These are phyloP conservation scores for Cystobasidiopsis lactophilus DNA, from an alignment of 768 basidiomycete genomes.

Conservation along the genomic window DNA sequence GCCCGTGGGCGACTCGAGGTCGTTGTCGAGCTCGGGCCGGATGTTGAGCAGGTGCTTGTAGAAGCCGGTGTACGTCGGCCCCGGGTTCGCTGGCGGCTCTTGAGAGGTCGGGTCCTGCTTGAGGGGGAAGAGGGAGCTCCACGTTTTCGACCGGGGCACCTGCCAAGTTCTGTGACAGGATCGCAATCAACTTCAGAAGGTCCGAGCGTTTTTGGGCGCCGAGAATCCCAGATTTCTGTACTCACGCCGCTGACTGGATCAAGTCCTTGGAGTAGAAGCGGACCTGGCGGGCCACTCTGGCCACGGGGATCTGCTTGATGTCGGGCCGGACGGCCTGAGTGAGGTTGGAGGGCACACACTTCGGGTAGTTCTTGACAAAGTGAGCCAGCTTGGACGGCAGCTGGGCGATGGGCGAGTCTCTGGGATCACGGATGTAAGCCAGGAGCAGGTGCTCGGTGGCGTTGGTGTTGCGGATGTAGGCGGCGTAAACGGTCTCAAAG, in stretches of 20 bases:
- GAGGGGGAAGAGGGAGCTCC: conserved; percentile 13
- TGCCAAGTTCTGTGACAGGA: conserved; percentile 27
- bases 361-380: conserved; percentile 75
- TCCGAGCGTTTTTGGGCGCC: not conserved
- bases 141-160: conserved; percentile 21
- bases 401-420: conserved; percentile 28
- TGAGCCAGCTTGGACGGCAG: conserved; percentile 70
- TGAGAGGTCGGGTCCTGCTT: not conserved
- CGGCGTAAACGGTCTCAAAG: conserved; percentile 39
- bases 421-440: conserved; percentile 65
- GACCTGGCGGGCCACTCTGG: conserved; percentile 56
- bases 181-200: not conserved
- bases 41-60: conserved; percentile 21
- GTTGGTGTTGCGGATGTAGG: conserved; percentile 57
- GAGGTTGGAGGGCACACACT: conserved; percentile 43
- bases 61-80: conserved; percentile 8
- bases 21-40: conserved; percentile 13
- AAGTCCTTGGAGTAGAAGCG: conserved; percentile 72
- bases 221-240: no score
- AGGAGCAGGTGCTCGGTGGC: conserved; percentile 88
- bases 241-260: conserved; percentile 36
- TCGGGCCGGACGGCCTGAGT: conserved; percentile 32
- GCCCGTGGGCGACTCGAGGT: conserved; percentile 12
- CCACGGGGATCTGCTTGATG: conserved; percentile 49
- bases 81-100: not conserved